These are phyloP conservation scores for Fusarium coicis DNA, from an alignment of 2,329 filamentous ascomycete genomes.

Conservation along the genomic window DNA sequence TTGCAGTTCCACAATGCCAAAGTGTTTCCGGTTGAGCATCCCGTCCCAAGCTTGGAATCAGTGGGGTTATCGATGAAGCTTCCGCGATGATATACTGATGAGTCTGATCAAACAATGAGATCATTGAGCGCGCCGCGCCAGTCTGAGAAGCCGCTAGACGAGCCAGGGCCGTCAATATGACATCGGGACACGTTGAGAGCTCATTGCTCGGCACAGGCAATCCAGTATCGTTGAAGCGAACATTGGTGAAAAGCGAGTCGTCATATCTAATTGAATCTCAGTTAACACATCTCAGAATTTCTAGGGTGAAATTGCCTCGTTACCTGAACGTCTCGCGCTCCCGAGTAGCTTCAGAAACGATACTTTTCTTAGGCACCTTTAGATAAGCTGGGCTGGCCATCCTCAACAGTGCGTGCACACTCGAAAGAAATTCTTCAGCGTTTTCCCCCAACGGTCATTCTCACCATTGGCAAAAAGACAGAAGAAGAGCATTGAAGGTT, in stretches of 20 bases:
- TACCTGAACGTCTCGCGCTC: constrained; percentile 49
- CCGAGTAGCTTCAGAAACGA: constrained; percentile 42
- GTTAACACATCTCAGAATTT: not conserved
- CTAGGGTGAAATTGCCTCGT: not conserved
- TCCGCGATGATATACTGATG: constrained; percentile 64
- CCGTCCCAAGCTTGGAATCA: constrained; percentile 41
- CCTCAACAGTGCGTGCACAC: not conserved
- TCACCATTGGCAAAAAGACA: not conserved
- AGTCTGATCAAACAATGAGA: constrained; percentile 62
- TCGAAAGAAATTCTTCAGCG: not conserved
- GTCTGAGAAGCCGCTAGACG: constrained; percentile 59
- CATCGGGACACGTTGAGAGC: constrained; percentile 48
- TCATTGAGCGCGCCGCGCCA: constrained; percentile 53
- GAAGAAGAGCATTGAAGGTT: not conserved
- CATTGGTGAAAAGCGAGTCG: constrained; percentile 18
- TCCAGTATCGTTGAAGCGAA: constrained; percentile 42
- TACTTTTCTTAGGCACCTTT: constrained; percentile 14
- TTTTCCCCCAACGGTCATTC: not conserved
- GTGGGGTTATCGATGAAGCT: constrained; percentile 55
- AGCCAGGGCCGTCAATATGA: constrained; percentile 59
- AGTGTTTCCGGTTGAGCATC: constrained; percentile 27
- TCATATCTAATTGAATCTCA: constrained; percentile 6
- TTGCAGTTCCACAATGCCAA: constrained; percentile 47
- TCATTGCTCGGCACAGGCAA: constrained; percentile 36
- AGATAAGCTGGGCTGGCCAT: constrained; percentile 4